Percentiles rank a stretch among this genome's conserved stretches.
phyloP scores from a whole-genome alignment of 2,329 filamentous ascomycete species.

The Tolypocladium paradoxum region DNA sequence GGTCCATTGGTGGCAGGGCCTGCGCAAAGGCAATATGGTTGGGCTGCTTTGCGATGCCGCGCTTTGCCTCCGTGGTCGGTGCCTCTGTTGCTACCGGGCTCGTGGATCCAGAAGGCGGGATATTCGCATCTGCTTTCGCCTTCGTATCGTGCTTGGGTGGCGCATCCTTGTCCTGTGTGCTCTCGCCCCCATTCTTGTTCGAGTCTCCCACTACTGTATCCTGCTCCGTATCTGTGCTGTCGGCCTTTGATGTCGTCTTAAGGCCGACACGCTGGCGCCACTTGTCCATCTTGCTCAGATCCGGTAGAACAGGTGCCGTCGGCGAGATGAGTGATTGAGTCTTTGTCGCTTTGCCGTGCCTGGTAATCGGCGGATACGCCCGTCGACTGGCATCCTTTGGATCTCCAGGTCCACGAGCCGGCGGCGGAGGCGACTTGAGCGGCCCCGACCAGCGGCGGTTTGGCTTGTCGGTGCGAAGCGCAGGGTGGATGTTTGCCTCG shows the following conservation, averaged over 20 bases:
- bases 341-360: conserved; percentile 16
- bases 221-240: conserved; percentile 1
- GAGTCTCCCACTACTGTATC: conserved; percentile 1
- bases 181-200: background rate
- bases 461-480: conserved; percentile 17
- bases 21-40: conserved; percentile 1
- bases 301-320: conserved; percentile 16
- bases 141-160: background rate
- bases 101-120: background rate
- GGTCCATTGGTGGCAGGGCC: background rate
- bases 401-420: conserved; percentile 4
- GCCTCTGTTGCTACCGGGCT: background rate
- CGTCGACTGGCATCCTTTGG: conserved; percentile 14
- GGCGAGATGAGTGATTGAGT: conserved; percentile 16
- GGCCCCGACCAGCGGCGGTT: conserved; percentile 16
- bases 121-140: too few relatives aligned
- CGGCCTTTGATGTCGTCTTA: conserved; percentile 4
- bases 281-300: conserved; percentile 20
- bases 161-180: background rate
- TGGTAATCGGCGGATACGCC: conserved; percentile 26
- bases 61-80: background rate
- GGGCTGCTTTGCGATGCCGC: background rate
- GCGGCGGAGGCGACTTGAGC: conserved; percentile 13
- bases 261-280: conserved; percentile 19
- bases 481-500: conserved; percentile 21